Base-by-base conservation (phyloP, 345 rosid species). In the Tarenaya hassleriana region DNA sequence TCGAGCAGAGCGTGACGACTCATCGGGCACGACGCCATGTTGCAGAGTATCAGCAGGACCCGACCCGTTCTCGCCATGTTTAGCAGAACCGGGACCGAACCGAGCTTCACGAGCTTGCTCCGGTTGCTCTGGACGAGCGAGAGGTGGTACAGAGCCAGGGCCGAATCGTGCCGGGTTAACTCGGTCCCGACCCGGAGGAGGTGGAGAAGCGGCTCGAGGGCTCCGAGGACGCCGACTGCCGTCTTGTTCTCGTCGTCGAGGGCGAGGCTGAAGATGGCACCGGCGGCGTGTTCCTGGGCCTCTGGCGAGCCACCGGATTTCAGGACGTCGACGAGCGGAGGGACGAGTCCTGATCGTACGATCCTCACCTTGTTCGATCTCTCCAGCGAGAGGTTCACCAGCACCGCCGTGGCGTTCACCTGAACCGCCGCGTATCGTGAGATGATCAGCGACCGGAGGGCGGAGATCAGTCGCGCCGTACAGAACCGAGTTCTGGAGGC, bases 201-300 rank as follows among this genome's bases (percentile, higher is more conserved):
- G 53, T 78, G 79, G 32, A 90, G 58, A 16, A 90, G 58, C 6
- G 96, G 91, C 32, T 77, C 83, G 60, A 90, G 62, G 20, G 91
- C 98, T 15, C 98, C 96, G 16, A 90, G 56, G 1, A 81, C 96
- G 5, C 89, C 96, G 6, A 90, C 82, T 1, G 95, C 91, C 70
- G 69, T 80, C 71, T 80, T 84, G 57, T 80, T 90, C 41, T 80
- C 81, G 37, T 86, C 89, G 34, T 90, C 95, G 1, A 86, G 52
- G 10, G 96, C 79, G n/a, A 90, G 62, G 34, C 98, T 86, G 42
- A 90, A 90, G 0, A 90, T 43, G 0, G 82, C 77, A 1, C 95
- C 98, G 0, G 86, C 76, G 0, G 96, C 96, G 58, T 82, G 98
- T 34, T 82, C 88, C 42, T 78, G 86, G 7, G 96, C 75, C 47